Conservation (phyloP, 306 rosid genomes). For the Prunus kanzakura region DNA sequence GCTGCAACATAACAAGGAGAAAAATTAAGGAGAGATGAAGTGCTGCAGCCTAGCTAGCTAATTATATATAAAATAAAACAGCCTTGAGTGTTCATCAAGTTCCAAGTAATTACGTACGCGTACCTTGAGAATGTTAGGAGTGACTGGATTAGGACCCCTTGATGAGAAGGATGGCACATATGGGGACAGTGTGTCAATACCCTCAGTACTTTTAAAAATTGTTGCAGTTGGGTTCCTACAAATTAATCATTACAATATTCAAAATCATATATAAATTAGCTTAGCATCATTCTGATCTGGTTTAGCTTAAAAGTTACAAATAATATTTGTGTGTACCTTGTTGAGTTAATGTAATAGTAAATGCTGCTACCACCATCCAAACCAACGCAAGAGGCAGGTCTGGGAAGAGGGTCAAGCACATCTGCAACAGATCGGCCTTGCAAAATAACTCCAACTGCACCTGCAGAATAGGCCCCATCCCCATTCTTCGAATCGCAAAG, state of each 20-base stretch:
- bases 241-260: neutral
- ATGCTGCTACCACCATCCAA: neutral
- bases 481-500: slow-evolving; percentile 18
- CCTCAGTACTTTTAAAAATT: slow-evolving; percentile 28
- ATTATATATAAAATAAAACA: too few relatives aligned
- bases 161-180: slow-evolving; percentile 39
- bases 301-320: too few relatives aligned
- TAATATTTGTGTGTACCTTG: slow-evolving; percentile 9
- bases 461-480: neutral
- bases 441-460: slow-evolving; percentile 37
- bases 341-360: slow-evolving; percentile 18
- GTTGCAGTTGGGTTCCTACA: slow-evolving; percentile 40
- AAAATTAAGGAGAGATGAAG: neutral
- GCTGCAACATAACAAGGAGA: slow-evolving; percentile 19
- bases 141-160: slow-evolving; percentile 50
- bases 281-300: too few relatives aligned
- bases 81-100: too few relatives aligned
- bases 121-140: slow-evolving; percentile 41
- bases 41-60: too few relatives aligned
- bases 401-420: neutral
- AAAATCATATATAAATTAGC: neutral
- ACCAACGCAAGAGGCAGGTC: slow-evolving; percentile 31
- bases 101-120: neutral
- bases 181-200: slow-evolving; percentile 28
- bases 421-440: neutral